Percentiles rank a stretch among this genome's conserved stretches.
Conservation (phyloP, 805 yeast genomes). For the Lipomyces yamanashiensis region DNA sequence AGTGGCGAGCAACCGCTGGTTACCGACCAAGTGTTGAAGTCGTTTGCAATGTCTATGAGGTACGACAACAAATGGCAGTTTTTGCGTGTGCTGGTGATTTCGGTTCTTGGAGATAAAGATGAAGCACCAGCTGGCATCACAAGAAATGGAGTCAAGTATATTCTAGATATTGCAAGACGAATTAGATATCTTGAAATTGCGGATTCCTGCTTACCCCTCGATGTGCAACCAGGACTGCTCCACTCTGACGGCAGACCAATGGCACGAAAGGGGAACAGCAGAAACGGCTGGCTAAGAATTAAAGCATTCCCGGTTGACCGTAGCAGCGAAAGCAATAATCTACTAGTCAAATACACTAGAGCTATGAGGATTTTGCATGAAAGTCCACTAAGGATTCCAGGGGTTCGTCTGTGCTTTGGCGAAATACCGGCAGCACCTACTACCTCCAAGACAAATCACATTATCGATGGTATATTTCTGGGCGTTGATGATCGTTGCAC, state of each 20-base stretch:
- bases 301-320: not conserved
- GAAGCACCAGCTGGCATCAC: not conserved
- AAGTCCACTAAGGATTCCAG: no score
- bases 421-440: not conserved
- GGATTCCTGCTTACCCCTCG: not conserved
- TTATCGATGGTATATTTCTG: not conserved
- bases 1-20: not conserved
- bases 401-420: not conserved
- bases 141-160: not conserved
- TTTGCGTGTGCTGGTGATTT: constrained; percentile 8
- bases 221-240: not conserved
- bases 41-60: constrained; percentile 13
- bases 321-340: not conserved
- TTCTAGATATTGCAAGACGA: constrained; percentile 6
- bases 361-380: not conserved
- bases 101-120: not conserved
- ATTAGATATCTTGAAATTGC: constrained; percentile 18
- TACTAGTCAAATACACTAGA: not conserved
- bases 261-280: not conserved
- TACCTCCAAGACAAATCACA: not conserved
- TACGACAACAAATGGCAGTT: constrained; percentile 13
- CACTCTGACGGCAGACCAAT: not conserved
- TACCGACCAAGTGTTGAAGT: not conserved
- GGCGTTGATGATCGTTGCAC: not conserved
- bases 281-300: not conserved